Evolutionary conservation across 2,329 filamentous ascomycete genomes (phyloP).

Genomic region (Trichoderma sp.): DNA sequence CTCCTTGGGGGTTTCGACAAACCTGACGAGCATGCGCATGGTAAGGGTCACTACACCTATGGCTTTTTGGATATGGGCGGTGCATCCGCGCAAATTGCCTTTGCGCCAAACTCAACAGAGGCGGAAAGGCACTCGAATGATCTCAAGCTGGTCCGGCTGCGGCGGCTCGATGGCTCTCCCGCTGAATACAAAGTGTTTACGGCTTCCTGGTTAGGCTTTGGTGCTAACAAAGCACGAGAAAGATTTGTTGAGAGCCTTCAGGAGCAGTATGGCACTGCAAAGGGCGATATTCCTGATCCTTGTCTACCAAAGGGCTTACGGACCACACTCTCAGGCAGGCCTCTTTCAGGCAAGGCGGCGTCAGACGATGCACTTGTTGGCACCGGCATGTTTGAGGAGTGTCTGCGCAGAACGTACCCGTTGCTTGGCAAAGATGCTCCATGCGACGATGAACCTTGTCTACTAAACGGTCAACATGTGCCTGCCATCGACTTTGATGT

Average conservation of each 20-base stretch:
- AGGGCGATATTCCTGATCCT: slow-evolving; percentile 79
- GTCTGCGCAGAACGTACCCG: slow-evolving; percentile 77
- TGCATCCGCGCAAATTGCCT: slow-evolving; percentile 95
- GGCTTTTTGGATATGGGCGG: slow-evolving; percentile 99
- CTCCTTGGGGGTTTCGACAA: slow-evolving; percentile 86
- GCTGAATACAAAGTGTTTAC: slow-evolving; percentile 90
- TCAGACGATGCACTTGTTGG: slow-evolving; percentile 64
- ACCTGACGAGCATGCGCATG: slow-evolving; percentile 73
- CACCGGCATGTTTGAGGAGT: slow-evolving; percentile 85
- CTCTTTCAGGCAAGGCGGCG: slow-evolving; percentile 43
- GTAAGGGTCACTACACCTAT: slow-evolving; percentile 89
- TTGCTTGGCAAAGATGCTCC: slow-evolving; percentile 85
- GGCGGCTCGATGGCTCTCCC: slow-evolving; percentile 75
- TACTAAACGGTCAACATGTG: slow-evolving; percentile 88
- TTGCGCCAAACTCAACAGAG: slow-evolving; percentile 91
- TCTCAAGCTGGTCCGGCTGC: slow-evolving; percentile 80
- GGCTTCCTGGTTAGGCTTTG: slow-evolving; percentile 95
- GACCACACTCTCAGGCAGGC: slow-evolving; percentile 70
- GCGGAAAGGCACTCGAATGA: slow-evolving; percentile 87
- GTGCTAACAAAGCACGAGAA: slow-evolving; percentile 88
- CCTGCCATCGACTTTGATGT: slow-evolving; percentile 96
- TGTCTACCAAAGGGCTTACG: slow-evolving; percentile 80
- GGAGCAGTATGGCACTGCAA: slow-evolving; percentile 61
- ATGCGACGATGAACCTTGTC: slow-evolving; percentile 79
- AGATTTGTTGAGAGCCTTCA: slow-evolving; percentile 80